Conservation (phyloP, 768 basidiomycete genomes). For the Brasilioporus rufonigricans region DNA sequence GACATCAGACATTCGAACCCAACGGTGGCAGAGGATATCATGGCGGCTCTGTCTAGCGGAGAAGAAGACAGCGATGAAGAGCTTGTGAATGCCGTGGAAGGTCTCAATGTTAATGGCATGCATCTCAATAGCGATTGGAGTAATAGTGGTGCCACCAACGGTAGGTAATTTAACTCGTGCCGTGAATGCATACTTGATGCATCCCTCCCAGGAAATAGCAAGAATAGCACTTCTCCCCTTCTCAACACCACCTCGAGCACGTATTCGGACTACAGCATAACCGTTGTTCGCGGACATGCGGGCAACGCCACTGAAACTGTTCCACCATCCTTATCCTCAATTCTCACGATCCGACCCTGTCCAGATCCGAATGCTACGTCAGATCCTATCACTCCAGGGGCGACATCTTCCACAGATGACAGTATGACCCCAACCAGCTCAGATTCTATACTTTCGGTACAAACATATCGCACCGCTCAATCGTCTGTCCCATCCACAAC, state of each 20-base stretch:
- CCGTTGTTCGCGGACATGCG: constrained; percentile 56
- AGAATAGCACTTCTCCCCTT: constrained; percentile 54
- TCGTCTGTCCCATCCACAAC: constrained; percentile 50
- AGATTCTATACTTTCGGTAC: constrained; percentile 53
- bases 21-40: constrained; percentile 35
- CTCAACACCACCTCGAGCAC: constrained; percentile 43
- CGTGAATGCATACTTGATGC: constrained; percentile 11
- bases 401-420: constrained; percentile 26
- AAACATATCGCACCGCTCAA: constrained; percentile 63
- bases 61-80: constrained; percentile 68
- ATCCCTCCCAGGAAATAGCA: constrained; percentile 32
- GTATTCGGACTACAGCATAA: constrained; percentile 66
- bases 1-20: constrained; percentile 43
- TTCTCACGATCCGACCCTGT: constrained; percentile 65
- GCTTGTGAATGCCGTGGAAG: constrained; percentile 57
- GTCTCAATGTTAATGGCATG: constrained; percentile 46
- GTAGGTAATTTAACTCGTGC: constrained; percentile 13
- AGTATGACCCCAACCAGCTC: constrained; percentile 39
- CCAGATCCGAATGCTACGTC: constrained; percentile 48
- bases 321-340: constrained; percentile 62
- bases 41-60: constrained; percentile 35
- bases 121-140: constrained; percentile 49
- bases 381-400: constrained; percentile 40
- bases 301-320: constrained; percentile 38
- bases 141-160: constrained; percentile 34